Percentiles rank a stretch among this genome's conserved stretches.
Conservation (phyloP, 148 eudicot species). For the Rhododendron mucronatum region DNA sequence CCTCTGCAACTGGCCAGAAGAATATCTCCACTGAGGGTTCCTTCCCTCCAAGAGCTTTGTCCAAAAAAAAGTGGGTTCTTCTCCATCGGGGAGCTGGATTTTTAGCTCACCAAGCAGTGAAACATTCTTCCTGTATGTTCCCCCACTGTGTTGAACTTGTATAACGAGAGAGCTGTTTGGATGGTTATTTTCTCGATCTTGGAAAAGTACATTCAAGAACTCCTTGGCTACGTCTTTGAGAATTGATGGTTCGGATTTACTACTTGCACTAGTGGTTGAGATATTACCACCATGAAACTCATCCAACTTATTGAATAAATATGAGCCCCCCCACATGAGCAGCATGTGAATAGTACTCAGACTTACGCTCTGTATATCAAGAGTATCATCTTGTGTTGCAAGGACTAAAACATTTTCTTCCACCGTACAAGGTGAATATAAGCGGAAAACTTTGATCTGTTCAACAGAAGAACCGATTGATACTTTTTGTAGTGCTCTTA, state of each 20-base stretch:
- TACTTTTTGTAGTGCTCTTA: constrained; percentile 51
- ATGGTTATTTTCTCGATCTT: constrained; percentile 15
- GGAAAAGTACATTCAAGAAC: constrained; percentile 34
- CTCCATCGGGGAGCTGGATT: constrained; percentile 34
- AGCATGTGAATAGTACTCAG: constrained; percentile 33
- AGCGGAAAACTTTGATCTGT: constrained; percentile 64
- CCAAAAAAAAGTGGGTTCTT: constrained; percentile 63
- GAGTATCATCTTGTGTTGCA: constrained; percentile 39
- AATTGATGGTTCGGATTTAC: constrained; percentile 27
- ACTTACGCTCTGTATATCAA: constrained; percentile 33
- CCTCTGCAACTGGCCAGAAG: constrained; percentile 42
- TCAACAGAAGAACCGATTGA: constrained; percentile 41
- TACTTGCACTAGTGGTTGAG: constrained; percentile 10
- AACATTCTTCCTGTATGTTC: constrained; percentile 38
- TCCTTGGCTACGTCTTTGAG: constrained; percentile 39
- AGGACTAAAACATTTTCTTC: constrained; percentile 66
- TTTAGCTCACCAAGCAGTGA: constrained; percentile 53
- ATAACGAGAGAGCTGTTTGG: constrained; percentile 32
- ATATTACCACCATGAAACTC: constrained; percentile 37
- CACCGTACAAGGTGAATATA: constrained; percentile 54
- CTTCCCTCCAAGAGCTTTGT: constrained; percentile 52
- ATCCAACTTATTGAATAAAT: constrained; percentile 49
- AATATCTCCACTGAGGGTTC: constrained; percentile 68
- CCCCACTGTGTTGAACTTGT: constrained; percentile 43
- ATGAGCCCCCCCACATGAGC: constrained; percentile 70